Conservation (phyloP, 345 rosid species). For the Odontarrhena argentea region DNA sequence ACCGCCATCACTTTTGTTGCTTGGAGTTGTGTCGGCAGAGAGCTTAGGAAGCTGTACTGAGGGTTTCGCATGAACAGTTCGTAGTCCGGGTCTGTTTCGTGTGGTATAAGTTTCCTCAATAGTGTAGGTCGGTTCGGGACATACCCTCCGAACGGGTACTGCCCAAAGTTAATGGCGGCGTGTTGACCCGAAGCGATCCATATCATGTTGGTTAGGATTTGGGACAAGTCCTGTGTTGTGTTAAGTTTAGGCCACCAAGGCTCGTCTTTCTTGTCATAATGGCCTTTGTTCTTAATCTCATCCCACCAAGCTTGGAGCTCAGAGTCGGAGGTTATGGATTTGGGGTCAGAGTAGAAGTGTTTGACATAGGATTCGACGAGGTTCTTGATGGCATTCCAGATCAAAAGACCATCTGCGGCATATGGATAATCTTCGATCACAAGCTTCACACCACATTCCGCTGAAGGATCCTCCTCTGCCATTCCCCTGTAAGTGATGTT, state of each 20-base stretch:
- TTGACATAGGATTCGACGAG: conserved; percentile 70
- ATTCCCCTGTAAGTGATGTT: conserved; percentile 61
- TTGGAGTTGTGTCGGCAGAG: conserved; percentile 85
- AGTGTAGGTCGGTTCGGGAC: conserved; percentile 90
- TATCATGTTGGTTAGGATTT: conserved; percentile 71
- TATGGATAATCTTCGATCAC: conserved; percentile 92
- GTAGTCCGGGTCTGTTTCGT: conserved; percentile 57
- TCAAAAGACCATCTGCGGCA: conserved; percentile 85
- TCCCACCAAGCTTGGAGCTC: conserved; percentile 97
- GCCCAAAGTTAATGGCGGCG: conserved; percentile 94
- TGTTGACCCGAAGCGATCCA: conserved; percentile 96
- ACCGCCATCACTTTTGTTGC: conserved; percentile 98
- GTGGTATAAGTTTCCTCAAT: conserved; percentile 72
- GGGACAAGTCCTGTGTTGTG: conserved; percentile 69
- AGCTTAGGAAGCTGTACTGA: conserved; percentile 60
- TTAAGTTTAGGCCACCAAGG: conserved; percentile 95
- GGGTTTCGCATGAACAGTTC: conserved; percentile 70
- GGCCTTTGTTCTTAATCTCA: conserved; percentile 91
- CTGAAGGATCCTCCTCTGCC: conserved; percentile 88
- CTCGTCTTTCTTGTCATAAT: conserved; percentile 74
- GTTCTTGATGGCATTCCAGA: conserved; percentile 84
- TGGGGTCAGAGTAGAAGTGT: conserved; percentile 69
- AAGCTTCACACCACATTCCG: conserved; percentile 70
- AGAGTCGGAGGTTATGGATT: conserved; percentile 59
- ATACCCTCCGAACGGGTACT: conserved; percentile 94